Conservation (phyloP, 768 basidiomycete species). For the Mycena galopus region DNA sequence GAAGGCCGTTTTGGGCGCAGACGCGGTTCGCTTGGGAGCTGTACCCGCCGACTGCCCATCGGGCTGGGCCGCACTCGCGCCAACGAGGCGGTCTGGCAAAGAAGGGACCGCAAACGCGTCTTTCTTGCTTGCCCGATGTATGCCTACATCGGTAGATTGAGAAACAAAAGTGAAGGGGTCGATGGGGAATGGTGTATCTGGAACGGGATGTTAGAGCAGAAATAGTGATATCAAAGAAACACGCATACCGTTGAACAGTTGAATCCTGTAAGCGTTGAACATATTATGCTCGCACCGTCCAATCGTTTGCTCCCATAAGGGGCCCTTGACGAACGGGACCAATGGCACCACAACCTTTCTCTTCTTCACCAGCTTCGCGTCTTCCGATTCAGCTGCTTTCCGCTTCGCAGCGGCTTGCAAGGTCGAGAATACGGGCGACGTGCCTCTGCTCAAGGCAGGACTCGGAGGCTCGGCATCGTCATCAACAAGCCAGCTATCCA, state of each 20-base stretch:
- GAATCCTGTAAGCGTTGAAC: slow-evolving; percentile 82
- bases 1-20: slow-evolving; percentile 69
- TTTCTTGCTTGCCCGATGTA: slow-evolving; percentile 44
- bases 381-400: slow-evolving; percentile 71
- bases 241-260: slow-evolving; percentile 84
- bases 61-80: slow-evolving; percentile 26
- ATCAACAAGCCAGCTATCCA: slow-evolving; percentile 85
- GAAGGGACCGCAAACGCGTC: slow-evolving; percentile 61
- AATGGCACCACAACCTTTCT: slow-evolving; percentile 84
- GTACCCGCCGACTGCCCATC: slow-evolving; percentile 31
- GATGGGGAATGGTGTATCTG: slow-evolving; percentile 80
- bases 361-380: slow-evolving; percentile 71
- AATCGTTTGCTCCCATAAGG: slow-evolving; percentile 80
- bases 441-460: slow-evolving; percentile 21
- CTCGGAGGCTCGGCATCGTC: slow-evolving; percentile 71
- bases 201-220: slow-evolving; percentile 15
- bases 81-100: slow-evolving; percentile 54
- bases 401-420: slow-evolving; percentile 61
- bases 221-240: slow-evolving; percentile 4
- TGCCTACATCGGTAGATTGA: slow-evolving; percentile 53
- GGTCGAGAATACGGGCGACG: slow-evolving; percentile 24
- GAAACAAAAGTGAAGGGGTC: slow-evolving; percentile 86
- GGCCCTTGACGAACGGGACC: slow-evolving; percentile 86
- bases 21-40: slow-evolving; percentile 39
- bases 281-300: slow-evolving; percentile 77